Percentiles rank a stretch among this genome's conserved stretches.
phyloP scores from a whole-genome alignment of 441 rosid species.

The Euphorbia schlechtendalii region DNA sequence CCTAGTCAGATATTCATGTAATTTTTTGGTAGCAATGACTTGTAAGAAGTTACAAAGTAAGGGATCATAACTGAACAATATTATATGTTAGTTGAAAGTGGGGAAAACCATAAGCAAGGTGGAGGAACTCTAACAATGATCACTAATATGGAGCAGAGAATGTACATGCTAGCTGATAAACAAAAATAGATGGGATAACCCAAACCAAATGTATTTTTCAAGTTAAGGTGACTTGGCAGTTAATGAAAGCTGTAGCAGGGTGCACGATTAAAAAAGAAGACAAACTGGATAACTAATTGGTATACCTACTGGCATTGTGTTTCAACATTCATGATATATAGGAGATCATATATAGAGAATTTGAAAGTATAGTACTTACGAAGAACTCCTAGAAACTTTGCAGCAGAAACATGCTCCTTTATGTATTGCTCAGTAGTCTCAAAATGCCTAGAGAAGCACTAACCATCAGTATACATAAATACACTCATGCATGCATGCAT shows the following conservation, averaged over 20 bases:
- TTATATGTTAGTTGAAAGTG: no score
- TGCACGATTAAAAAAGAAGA: background rate
- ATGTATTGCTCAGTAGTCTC: constrained; percentile 50
- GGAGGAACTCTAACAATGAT: background rate
- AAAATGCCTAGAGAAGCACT: constrained; percentile 58
- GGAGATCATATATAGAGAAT: constrained; percentile 16
- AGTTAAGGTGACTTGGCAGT: background rate
- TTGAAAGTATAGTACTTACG: constrained; percentile 41
- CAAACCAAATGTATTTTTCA: background rate
- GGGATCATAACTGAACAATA: no score
- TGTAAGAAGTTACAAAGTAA: no score
- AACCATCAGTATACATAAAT: constrained; percentile 7
- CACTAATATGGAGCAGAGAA: no score
- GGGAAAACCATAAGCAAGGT: background rate
- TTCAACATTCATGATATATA: no score
- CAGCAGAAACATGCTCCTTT: constrained; percentile 48
- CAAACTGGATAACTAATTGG: background rate
- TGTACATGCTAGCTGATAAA: no score
- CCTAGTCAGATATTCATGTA: no score
- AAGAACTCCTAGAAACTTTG: constrained; percentile 49
- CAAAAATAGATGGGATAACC: background rate
- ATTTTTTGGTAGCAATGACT: no score
- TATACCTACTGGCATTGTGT: background rate
- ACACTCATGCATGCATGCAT: background rate
- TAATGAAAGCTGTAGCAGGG: background rate